Percentiles rank a stretch among this genome's conserved stretches.
These are phyloP conservation scores for Nicotiana benthamiana DNA, from an alignment of 257 asterid species.

Conservation along the genomic window DNA sequence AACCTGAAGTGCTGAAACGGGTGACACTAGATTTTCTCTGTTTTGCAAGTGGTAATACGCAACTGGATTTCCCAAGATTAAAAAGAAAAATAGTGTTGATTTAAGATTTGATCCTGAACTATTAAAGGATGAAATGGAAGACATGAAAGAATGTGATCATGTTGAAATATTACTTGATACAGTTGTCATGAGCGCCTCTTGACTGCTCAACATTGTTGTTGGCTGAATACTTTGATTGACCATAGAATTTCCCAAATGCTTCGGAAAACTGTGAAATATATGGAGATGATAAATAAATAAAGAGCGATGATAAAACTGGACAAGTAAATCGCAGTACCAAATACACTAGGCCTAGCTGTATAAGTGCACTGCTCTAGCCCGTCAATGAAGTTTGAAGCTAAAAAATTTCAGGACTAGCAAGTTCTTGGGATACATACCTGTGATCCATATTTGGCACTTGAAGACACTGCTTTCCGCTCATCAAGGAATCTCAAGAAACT, in stretches of 20 bases:
- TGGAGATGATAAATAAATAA: background rate
- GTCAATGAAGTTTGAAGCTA: background rate
- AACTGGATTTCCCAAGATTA: conserved; percentile 33
- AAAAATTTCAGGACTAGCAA: background rate
- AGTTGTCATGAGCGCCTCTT: conserved; percentile 66
- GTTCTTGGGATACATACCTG: conserved; percentile 42
- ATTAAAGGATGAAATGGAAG: background rate
- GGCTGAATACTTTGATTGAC: conserved; percentile 62
- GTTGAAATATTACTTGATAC: conserved; percentile 54
- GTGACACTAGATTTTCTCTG: conserved; percentile 35
- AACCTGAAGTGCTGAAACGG: conserved; percentile 91
- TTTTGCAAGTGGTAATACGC: conserved; percentile 57
- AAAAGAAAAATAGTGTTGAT: background rate
- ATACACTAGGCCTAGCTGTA: background rate
- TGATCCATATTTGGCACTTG: conserved; percentile 68
- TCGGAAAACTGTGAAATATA: conserved; percentile 54
- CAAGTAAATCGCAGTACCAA: background rate
- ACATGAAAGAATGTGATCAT: background rate
- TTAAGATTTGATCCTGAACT: background rate
- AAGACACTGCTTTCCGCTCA: conserved; percentile 46
- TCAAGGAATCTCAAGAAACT: conserved; percentile 83
- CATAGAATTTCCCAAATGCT: conserved; percentile 77
- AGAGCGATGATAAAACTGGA: background rate
- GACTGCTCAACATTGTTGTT: conserved; percentile 60
- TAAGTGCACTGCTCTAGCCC: background rate